A percentile compares a stretch with the other conserved stretches of the same genome.
phyloP scores from a whole-genome alignment of 2,329 filamentous ascomycete genomes.

The Cladophialophora immunda region DNA sequence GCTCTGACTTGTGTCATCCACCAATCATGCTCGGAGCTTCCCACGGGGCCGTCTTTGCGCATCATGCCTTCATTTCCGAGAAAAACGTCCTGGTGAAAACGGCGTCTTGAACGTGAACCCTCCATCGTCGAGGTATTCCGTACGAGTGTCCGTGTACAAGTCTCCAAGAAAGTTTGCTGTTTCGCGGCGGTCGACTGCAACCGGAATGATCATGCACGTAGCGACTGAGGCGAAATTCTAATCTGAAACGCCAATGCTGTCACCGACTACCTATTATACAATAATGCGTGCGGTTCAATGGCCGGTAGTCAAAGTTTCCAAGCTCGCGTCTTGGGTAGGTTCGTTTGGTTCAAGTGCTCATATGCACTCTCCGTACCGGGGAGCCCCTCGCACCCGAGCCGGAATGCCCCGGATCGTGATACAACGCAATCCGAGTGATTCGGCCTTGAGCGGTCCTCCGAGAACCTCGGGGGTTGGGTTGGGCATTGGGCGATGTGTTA shows the following conservation, averaged over 20 bases:
- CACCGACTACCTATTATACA: neutral
- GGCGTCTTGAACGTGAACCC: neutral
- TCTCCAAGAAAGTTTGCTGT: neutral
- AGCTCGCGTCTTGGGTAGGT: neutral
- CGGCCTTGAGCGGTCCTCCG: neutral
- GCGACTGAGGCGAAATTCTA: neutral
- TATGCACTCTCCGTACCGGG: neutral
- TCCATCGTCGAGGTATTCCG: neutral
- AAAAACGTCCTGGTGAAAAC: neutral
- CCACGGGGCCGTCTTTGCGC: neutral
- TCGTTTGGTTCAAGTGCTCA: neutral
- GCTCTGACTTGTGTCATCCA: neutral
- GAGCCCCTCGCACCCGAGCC: neutral
- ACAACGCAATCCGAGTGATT: neutral
- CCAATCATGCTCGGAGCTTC: slow-evolving; percentile 6
- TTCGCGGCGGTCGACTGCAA: neutral
- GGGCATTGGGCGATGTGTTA: neutral
- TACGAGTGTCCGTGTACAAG: neutral
- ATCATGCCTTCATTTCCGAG: slow-evolving; percentile 1
- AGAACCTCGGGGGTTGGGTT: neutral
- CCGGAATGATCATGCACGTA: neutral
- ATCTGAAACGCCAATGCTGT: slow-evolving; percentile 1
- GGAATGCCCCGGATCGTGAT: slow-evolving; percentile 1
- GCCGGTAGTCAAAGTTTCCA: neutral
- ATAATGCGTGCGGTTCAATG: neutral